Percentiles rank a stretch among this genome's conserved stretches.
Evolutionary conservation across 345 rosid species (phyloP).

Genomic region (Euphorbia tirucalli): DNA sequence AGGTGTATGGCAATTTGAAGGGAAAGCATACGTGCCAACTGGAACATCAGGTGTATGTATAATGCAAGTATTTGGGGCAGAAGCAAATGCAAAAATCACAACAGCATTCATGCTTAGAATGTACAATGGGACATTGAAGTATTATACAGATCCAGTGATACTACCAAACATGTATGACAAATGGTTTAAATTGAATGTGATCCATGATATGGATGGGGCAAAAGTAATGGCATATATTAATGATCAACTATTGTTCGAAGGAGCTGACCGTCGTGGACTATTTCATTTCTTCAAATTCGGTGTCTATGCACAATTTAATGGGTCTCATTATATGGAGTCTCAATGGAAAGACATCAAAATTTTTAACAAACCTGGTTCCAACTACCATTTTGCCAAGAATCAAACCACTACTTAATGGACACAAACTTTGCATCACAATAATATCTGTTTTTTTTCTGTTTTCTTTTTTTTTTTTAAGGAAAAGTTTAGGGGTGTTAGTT

Average conservation of each 20-base stretch:
- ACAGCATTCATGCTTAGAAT: conserved; percentile 34
- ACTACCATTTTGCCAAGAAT: neutral
- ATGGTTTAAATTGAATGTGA: conserved; percentile 29
- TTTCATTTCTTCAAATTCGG: conserved; percentile 32
- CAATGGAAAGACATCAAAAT: conserved; percentile 29
- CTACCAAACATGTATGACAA: conserved; percentile 21
- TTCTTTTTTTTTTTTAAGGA: too few species aligned
- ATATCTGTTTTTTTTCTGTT: too few species aligned
- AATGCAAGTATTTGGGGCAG: conserved; percentile 40
- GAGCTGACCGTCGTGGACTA: conserved; percentile 16
- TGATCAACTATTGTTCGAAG: conserved; percentile 10
- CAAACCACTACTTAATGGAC: too few species aligned
- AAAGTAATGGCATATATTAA: conserved; percentile 19
- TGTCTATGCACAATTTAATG: conserved; percentile 23
- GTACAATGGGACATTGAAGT: conserved; percentile 32
- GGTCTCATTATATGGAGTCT: conserved; percentile 28
- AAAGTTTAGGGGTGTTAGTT: too few species aligned
- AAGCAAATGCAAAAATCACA: conserved; percentile 15
- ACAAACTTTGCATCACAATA: too few species aligned
- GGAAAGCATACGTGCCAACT: conserved; percentile 32
- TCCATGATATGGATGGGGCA: conserved; percentile 26
- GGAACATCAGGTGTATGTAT: conserved; percentile 36
- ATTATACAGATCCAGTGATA: conserved; percentile 22
- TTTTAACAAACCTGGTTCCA: neutral
- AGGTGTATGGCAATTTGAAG: conserved; percentile 43